Evolutionary conservation across 2,329 filamentous ascomycete genomes (phyloP), one percentile per base, ranked within the genome.

Genomic region (Geoglossum cookeanum): DNA sequence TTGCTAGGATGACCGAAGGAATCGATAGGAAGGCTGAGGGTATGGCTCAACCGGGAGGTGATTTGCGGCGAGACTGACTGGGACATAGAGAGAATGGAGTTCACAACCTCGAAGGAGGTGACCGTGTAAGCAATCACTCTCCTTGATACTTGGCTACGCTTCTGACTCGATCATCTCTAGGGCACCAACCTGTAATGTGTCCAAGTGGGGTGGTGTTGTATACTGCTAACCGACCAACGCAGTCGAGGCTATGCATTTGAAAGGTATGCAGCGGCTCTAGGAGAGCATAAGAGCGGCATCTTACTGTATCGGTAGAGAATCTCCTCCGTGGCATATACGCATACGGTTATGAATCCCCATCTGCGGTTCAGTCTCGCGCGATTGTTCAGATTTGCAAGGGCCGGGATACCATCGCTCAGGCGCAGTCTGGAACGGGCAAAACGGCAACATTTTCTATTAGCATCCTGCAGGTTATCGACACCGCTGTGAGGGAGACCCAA

Each of bases 361-460:
- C 92, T 0, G 92, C 92, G 13, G 91, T 98, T 17, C 92, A 98
- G 74, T 96, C 91, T 63, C 87, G 92, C 68, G 92, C 92, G 56
- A 98, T 98, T 67, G 92, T 98, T 55, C 92, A 97, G 74, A 87
- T 98, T 67, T 98, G 92, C 81, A 97, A 97, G 74, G 92, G 92
- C 62, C 88, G 92, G 72, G 92, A 98, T 71, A 97, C 92, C 61
- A 98, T 98, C 68, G 92, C 92, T 17, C 92, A 98, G 69, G 92
- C 92, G 22, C 92, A 97, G 72, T 96, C 91, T 51, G 90, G 90
- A 72, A 96, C 90, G 56, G 90, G 90, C 76, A 96, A 96, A 77
- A 96, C 90, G 2, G 90, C 90, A 35, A 96, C 90, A 39, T 96
- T 96, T 72, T 91, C 89, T 55, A 95, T 96, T 72, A 92, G 86